These are phyloP conservation scores for Fusarium sp. DNA, from an alignment of 2,329 filamentous ascomycete genomes.

Conservation along the genomic window DNA sequence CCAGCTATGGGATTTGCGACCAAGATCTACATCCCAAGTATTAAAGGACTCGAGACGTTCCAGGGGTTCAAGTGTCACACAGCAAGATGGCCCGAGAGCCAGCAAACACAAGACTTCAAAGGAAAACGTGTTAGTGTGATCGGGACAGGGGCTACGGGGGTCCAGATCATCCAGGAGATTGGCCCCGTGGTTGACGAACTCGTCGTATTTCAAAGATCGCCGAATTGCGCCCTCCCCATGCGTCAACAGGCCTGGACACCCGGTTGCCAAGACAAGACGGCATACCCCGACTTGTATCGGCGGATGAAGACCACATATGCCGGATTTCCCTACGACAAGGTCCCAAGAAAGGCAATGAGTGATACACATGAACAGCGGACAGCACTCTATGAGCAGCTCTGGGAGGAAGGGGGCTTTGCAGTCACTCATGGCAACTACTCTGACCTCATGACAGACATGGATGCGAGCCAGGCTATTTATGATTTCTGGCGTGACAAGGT, in stretches of 20 bases:
- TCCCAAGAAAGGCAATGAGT: slow-evolving; percentile 1
- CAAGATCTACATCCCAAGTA: slow-evolving; percentile 22
- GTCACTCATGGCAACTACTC: slow-evolving; percentile 17
- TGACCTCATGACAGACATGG: slow-evolving; percentile 19
- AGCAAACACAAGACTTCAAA: background rate
- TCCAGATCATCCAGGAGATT: slow-evolving; percentile 41
- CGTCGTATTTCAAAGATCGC: slow-evolving; percentile 40
- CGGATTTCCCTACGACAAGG: slow-evolving; percentile 11
- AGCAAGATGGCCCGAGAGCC: slow-evolving; percentile 32
- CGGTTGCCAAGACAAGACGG: slow-evolving; percentile 1
- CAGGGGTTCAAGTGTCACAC: slow-evolving; percentile 38
- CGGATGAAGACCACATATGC: slow-evolving; percentile 8
- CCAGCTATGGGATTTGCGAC: slow-evolving; percentile 40
- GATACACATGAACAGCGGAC: slow-evolving; percentile 19
- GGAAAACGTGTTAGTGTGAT: slow-evolving; percentile 39
- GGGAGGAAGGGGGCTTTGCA: slow-evolving; percentile 18
- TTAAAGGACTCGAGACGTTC: slow-evolving; percentile 28
- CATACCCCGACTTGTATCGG: slow-evolving; percentile 6
- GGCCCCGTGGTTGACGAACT: slow-evolving; percentile 30
- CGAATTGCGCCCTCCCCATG: slow-evolving; percentile 44
- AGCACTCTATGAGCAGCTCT: slow-evolving; percentile 19
- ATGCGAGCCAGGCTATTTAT: slow-evolving; percentile 19
- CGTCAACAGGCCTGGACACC: slow-evolving; percentile 9
- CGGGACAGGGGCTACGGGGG: slow-evolving; percentile 35
- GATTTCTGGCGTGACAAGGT: slow-evolving; percentile 26